A percentile compares a stretch with the other conserved stretches of the same genome.
phyloP scores from a whole-genome alignment of 1,284 basidiomycete species.

The Cryptococcus sp. region DNA sequence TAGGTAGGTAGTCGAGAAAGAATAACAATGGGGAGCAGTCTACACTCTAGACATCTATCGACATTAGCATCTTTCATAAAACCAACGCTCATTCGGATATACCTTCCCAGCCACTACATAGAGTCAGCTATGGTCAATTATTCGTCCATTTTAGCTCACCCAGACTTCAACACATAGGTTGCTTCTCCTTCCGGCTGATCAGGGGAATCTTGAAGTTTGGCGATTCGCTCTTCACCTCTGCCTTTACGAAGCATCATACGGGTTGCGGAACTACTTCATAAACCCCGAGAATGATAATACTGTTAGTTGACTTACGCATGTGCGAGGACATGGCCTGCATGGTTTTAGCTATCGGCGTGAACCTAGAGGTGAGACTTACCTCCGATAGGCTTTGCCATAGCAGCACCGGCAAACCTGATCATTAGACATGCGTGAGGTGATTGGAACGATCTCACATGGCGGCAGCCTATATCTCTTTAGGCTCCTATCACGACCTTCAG shows the following conservation, averaged over 20 bases:
- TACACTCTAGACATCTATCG: too few species aligned
- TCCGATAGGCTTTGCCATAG: constrained; percentile 77
- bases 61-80: too few species aligned
- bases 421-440: neutral
- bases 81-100: neutral
- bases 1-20: too few species aligned
- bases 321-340: constrained; percentile 43
- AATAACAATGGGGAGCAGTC: too few species aligned
- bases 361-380: constrained; percentile 51
- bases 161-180: constrained; percentile 66
- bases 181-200: constrained; percentile 88
- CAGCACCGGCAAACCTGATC: constrained; percentile 71
- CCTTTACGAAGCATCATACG: constrained; percentile 56
- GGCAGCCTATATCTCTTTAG: constrained; percentile 52
- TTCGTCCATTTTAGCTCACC: constrained; percentile 21
- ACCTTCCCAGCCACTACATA: constrained; percentile 36
- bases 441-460: constrained; percentile 57
- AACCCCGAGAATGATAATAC: too few species aligned
- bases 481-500: neutral
- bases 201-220: constrained; percentile 90
- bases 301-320: constrained; percentile 36
- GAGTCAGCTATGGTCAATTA: neutral
- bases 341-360: neutral
- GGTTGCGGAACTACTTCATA: constrained; percentile 28
- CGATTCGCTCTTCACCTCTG: constrained; percentile 87